Evolutionary conservation across 768 basidiomycete species (phyloP), one percentile per base, ranked within the genome.

Genomic region (Suillus cothurnatus): DNA sequence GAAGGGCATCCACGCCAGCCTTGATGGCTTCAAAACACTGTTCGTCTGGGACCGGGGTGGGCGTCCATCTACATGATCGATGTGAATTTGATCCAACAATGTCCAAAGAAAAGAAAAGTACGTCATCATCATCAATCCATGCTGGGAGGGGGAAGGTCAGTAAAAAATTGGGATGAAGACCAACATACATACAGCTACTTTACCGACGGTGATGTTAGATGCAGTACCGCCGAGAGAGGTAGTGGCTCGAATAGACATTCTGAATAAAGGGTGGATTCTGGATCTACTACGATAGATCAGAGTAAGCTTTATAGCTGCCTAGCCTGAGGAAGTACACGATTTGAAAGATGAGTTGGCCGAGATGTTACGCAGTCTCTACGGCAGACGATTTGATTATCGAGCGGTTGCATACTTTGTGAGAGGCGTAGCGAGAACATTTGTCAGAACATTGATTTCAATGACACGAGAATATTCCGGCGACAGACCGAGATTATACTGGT

Each of bases 21-120:
- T 85, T 86, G 77, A 91, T 88, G 2, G 86, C 78, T 26, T 82
- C 85, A 66, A 91, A 89, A 11, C 84, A 84, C 39, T 85, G 80
- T 61, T 87, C 87, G 63, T 91, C 88, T 2, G 85, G 76, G 39
- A 82, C 74, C 12, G 80, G 78, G 21, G 70, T 74, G 12, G 81
- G 78, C 19, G 69, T 82, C 87, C 82, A 85, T 52, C 80, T 78
- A 64, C 1, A 53, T 19, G 19, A 59, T 38, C 49, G 49, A 23
- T 71, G 53, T 15, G 11, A 21, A 34, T 38, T 57, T 26, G 38
- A 62, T 17, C 17, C 11, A 28, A 23, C 6, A 21, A 47, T 31
- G 7, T 47, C 43, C 2, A 58, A 4, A 31, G 4, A 55, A 6
- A 15, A 32, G 41, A 53, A 26, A 71, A 80, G 56, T 66, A 85